Evolutionary conservation across 306 rosid genomes (phyloP), one percentile per base, ranked within the genome.

Genomic region (Oemleria cerasiformis): DNA sequence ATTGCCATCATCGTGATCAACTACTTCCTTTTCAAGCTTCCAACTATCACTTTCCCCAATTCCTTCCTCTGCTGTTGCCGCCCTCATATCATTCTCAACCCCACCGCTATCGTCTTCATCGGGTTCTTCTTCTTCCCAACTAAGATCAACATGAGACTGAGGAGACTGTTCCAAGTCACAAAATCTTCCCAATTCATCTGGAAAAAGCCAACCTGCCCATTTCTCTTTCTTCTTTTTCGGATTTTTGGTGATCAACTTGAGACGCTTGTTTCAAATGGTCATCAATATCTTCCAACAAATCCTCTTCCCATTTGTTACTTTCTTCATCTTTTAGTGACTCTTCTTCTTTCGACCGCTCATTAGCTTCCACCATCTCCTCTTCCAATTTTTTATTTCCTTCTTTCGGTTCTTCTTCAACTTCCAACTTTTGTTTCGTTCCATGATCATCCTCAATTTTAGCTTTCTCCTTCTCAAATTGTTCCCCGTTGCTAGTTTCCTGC

Each of bases 311-410:
- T 6, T 4, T 8, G 55, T 47, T 45, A 47, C 43, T 13, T 45
- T 65, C 16, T 23, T n/a, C n/a, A n/a, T 65, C 54, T 21, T 45
- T 25, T 48, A 4, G 14, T 65, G 41, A 20, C 36, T 8, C 60
- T 65, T 25, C 57, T 15, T 25, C 57, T 9, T 65, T 38, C 8
- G 12, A 56, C 12, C 12, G 62, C 17, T 5, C 16, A 21, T 56
- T 39, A 56, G n/a, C 62, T 56, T 17, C 57, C 57, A 66, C 57
- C 54, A 12, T 21, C 20, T 43, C 8, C 7, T 23, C 17, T 47
- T 47, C 71, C 71, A 14, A 47, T 8, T n/a, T 66, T 9, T 66
- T 47, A 34, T 9, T 66, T 66, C 25, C 71, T 47, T 25, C 71
- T 15, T 25, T 57, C 25, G 44, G 71, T 47, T 23, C 11, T 4